phyloP scores from a whole-genome alignment of 2,329 filamentous ascomycete genomes.

The Furcasterigmium furcatum region DNA sequence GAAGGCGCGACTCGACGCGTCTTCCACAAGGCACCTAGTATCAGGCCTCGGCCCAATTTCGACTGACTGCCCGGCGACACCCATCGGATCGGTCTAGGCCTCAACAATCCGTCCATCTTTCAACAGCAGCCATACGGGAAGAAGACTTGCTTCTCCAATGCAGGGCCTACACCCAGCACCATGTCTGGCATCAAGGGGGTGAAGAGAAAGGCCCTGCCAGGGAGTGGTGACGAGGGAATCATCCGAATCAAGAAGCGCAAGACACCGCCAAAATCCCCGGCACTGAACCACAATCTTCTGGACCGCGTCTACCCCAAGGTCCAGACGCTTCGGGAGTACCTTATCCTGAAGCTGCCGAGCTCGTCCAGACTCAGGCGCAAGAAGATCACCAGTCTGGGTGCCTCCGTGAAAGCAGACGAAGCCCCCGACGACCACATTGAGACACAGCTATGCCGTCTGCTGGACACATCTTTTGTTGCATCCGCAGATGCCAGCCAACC shows the following conservation, averaged over 20 bases:
- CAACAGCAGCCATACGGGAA: background rate
- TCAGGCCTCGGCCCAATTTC: too few species aligned
- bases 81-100: background rate
- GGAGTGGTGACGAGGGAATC: background rate
- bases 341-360: slow-evolving; percentile 62
- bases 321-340: slow-evolving; percentile 66
- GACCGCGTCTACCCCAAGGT: slow-evolving; percentile 53
- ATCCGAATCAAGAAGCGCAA: slow-evolving; percentile 3
- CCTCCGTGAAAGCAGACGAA: slow-evolving; percentile 13
- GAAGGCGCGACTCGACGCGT: background rate
- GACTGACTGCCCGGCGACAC: too few species aligned
- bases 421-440: slow-evolving; percentile 27
- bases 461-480: slow-evolving; percentile 69
- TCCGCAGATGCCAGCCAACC: slow-evolving; percentile 1
- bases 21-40: background rate
- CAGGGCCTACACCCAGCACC: background rate
- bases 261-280: background rate
- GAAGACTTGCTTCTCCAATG: background rate
- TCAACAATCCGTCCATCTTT: background rate
- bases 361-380: slow-evolving; percentile 61
- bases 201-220: background rate
- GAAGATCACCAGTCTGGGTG: slow-evolving; percentile 48
- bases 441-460: slow-evolving; percentile 47
- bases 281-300: slow-evolving; percentile 30
- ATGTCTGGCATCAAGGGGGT: background rate